Conservation (phyloP, 306 rosid species). For the Vigna reflexopilosa region DNA sequence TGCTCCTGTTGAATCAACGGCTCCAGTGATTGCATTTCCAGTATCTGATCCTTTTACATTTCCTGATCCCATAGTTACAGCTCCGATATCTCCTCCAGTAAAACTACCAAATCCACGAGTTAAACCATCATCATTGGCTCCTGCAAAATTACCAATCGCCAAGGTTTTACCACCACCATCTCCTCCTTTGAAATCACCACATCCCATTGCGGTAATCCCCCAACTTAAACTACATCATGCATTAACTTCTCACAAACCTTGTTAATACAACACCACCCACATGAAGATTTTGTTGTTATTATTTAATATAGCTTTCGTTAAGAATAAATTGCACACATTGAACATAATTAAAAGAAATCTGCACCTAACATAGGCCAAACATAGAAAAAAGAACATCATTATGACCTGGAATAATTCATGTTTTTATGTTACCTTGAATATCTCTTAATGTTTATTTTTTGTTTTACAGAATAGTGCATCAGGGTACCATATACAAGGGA, state of each 20-base stretch:
- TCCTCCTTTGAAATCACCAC: conserved; percentile 26
- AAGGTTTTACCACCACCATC: conserved; percentile 25
- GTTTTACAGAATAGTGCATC: conserved; percentile 69
- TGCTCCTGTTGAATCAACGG: background rate
- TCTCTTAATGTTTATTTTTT: background rate
- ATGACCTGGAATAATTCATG: no score
- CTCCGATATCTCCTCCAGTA: conserved; percentile 32
- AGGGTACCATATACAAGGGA: conserved; percentile 51
- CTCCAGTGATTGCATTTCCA: background rate
- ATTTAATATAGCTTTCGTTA: background rate
- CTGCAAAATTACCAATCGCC: conserved; percentile 31
- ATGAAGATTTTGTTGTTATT: background rate
- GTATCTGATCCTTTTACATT: conserved; percentile 8
- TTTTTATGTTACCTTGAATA: no score
- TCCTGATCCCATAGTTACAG: background rate
- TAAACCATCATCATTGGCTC: conserved; percentile 18
- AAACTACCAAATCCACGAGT: conserved; percentile 13
- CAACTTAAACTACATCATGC: background rate
- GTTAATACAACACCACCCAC: background rate
- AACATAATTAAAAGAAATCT: no score
- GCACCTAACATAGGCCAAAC: no score
- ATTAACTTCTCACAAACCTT: background rate
- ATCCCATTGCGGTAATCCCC: conserved; percentile 55
- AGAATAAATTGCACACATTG: background rate
- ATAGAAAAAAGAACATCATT: no score